A percentile compares a stretch with the other conserved stretches of the same genome.
Conservation (phyloP, 2,329 filamentous ascomycete genomes). For the Pyrenophora teres region DNA sequence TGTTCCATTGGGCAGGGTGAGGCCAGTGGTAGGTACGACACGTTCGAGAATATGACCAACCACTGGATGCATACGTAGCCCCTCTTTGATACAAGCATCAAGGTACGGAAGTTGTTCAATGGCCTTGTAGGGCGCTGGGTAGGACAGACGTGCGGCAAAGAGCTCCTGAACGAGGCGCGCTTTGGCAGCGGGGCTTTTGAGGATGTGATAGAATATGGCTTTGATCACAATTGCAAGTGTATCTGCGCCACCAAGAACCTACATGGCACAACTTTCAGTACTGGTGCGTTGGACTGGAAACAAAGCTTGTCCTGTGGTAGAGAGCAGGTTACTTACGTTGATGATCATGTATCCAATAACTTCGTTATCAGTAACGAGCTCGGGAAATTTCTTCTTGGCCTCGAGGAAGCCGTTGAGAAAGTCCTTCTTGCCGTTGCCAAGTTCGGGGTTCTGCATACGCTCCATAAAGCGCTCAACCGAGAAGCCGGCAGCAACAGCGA, state of each 20-base stretch:
- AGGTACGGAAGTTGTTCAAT: constrained; percentile 49
- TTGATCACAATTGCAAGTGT: constrained; percentile 34
- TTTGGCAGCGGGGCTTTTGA: constrained; percentile 27
- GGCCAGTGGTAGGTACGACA: constrained; percentile 30
- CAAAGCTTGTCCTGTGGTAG: background rate
- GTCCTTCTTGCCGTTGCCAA: constrained; percentile 26
- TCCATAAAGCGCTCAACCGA: constrained; percentile 27
- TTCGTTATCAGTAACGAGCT: constrained; percentile 35
- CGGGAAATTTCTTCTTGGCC: constrained; percentile 21
- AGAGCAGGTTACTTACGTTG: constrained; percentile 23
- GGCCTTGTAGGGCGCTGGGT: constrained; percentile 22
- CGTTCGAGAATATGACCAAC: constrained; percentile 41
- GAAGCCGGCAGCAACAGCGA: constrained; percentile 28
- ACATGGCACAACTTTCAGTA: background rate
- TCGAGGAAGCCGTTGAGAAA: constrained; percentile 30
- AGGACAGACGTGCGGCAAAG: constrained; percentile 19
- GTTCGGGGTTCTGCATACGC: constrained; percentile 22
- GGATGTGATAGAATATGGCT: constrained; percentile 33
- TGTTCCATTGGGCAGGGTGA: constrained; percentile 26
- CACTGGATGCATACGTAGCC: constrained; percentile 51
- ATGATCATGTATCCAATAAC: constrained; percentile 42
- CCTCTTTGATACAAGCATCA: constrained; percentile 55
- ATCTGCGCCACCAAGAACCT: constrained; percentile 41
- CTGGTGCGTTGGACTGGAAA: background rate
- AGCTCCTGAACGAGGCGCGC: constrained; percentile 33